Evolutionary conservation across 768 basidiomycete species (phyloP).

Genomic region (Phaeolepiota aurea): DNA sequence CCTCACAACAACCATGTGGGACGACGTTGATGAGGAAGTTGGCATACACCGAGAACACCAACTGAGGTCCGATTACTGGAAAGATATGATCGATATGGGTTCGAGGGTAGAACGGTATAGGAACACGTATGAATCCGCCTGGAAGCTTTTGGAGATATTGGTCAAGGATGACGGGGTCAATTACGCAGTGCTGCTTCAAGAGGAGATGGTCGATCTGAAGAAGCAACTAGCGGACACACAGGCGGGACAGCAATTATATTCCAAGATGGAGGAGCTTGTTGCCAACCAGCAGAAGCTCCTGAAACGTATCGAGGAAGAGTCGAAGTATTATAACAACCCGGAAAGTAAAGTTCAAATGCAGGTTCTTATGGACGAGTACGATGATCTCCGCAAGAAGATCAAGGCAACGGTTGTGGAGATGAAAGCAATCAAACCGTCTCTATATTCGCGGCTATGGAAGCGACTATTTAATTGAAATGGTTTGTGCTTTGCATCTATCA

Average conservation of each 20-base stretch:
- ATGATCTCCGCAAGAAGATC: not conserved
- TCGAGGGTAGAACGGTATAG: not conserved
- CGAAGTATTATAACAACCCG: not conserved
- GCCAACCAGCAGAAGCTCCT: conserved; percentile 5
- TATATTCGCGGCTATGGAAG: not conserved
- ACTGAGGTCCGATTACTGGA: not conserved
- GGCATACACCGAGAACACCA: not conserved
- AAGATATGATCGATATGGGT: not conserved
- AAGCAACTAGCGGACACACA: conserved; percentile 9
- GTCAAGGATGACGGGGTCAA: conserved; percentile 1
- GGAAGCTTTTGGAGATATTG: not conserved
- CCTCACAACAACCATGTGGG: conserved; percentile 39
- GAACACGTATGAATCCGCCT: conserved; percentile 1
- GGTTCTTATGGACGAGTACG: not conserved
- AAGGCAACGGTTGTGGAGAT: not conserved
- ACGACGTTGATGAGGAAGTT: conserved; percentile 12
- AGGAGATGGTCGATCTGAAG: conserved; percentile 10
- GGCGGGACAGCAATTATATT: conserved; percentile 9
- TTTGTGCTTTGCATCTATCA: not conserved
- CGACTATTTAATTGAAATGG: not conserved
- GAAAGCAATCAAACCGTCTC: not conserved
- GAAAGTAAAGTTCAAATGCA: not conserved
- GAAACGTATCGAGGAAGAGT: not conserved
- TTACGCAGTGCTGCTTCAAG: conserved; percentile 8
- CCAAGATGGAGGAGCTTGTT: conserved; percentile 8